These are phyloP conservation scores for Fusarium subtropicale DNA, from an alignment of 2,329 filamentous ascomycete species.

Conservation along the genomic window DNA sequence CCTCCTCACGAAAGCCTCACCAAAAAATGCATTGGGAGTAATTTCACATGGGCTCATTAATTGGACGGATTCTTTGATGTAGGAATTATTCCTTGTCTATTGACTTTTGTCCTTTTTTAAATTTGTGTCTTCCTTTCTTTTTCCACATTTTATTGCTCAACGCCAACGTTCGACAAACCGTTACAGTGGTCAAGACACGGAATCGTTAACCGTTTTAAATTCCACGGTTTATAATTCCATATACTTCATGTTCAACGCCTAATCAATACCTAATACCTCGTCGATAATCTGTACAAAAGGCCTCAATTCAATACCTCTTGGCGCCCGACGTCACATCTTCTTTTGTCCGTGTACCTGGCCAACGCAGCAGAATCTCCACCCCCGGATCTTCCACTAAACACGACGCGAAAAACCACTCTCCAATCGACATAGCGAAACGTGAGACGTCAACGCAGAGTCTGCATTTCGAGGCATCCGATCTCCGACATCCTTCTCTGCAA, in stretches of 20 bases:
- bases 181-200: not conserved
- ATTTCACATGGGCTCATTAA: slow-evolving; percentile 21
- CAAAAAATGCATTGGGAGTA: slow-evolving; percentile 17
- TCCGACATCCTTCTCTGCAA: slow-evolving; percentile 6
- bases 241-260: not conserved
- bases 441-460: slow-evolving; percentile 30
- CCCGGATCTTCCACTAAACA: slow-evolving; percentile 19
- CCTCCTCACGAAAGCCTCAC: slow-evolving; percentile 36
- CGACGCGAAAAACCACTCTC: slow-evolving; percentile 2
- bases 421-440: slow-evolving; percentile 14
- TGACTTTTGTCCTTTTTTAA: slow-evolving; percentile 7
- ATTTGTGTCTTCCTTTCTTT: slow-evolving; percentile 4
- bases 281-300: slow-evolving; percentile 3
- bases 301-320: slow-evolving; percentile 11
- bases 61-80: slow-evolving; percentile 12
- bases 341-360: slow-evolving; percentile 4
- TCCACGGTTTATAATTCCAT: not conserved
- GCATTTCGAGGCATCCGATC: slow-evolving; percentile 10
- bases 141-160: not conserved
- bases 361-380: slow-evolving; percentile 34
- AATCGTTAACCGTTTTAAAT: not conserved
- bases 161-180: not conserved
- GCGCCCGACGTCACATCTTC: slow-evolving; percentile 27
- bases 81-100: slow-evolving; percentile 15
- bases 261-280: not conserved